These are phyloP conservation scores for Conringia planisiliqua DNA, from an alignment of 345 rosid species.

Conservation along the genomic window DNA sequence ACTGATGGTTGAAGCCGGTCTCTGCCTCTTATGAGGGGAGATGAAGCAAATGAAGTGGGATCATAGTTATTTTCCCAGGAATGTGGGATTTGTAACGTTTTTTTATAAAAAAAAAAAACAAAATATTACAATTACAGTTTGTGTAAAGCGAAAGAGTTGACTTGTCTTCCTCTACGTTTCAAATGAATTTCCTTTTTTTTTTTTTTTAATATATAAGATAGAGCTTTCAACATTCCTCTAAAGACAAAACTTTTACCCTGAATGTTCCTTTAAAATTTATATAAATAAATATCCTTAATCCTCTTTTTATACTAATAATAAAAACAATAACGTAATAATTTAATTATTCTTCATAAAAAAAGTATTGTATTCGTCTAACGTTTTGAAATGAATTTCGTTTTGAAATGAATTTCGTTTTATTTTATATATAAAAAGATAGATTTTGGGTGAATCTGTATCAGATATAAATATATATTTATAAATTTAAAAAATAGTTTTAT, in stretches of 20 bases:
- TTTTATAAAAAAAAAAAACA: background rate
- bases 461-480: too few relatives aligned
- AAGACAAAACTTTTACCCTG: background rate
- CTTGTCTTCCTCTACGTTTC: background rate
- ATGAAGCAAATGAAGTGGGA: background rate
- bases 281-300: too few relatives aligned
- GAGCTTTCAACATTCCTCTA: background rate
- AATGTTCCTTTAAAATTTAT: background rate
- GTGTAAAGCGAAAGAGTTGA: slow-evolving; percentile 22
- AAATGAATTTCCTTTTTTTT: slow-evolving; percentile 1
- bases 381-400: too few relatives aligned
- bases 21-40: background rate
- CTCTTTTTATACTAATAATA: too few relatives aligned
- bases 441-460: too few relatives aligned
- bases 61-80: background rate
- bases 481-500: too few relatives aligned
- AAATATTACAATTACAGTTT: slow-evolving; percentile 3
- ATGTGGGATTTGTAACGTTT: slow-evolving; percentile 18
- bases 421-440: too few relatives aligned
- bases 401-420: too few relatives aligned
- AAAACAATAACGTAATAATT: too few relatives aligned
- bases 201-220: background rate
- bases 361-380: too few relatives aligned
- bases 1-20: slow-evolving; percentile 29
- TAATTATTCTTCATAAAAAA: too few relatives aligned